These are phyloP conservation scores for Pistacia integerrima DNA, from an alignment of 345 rosid species.

Conservation along the genomic window DNA sequence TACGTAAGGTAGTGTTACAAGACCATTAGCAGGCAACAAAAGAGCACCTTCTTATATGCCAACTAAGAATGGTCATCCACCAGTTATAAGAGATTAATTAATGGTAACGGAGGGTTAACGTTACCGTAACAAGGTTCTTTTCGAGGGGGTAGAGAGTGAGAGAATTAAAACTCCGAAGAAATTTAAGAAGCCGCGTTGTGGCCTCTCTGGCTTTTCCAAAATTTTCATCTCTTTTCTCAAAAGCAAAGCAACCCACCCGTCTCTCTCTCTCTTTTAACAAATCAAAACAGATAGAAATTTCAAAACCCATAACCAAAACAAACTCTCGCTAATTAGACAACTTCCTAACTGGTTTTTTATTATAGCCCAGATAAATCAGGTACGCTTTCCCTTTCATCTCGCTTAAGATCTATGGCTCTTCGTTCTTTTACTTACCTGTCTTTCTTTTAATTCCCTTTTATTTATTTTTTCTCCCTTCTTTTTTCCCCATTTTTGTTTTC, in stretches of 20 bases:
- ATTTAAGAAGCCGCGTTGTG: no score
- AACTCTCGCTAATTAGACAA: neutral
- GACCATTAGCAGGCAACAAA: no score
- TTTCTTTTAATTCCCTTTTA: neutral
- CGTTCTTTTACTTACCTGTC: neutral
- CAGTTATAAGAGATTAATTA: no score
- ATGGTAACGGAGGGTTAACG: no score
- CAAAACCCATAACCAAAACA: neutral
- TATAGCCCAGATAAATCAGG: constrained; percentile 9
- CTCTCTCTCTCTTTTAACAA: neutral
- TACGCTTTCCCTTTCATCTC: constrained; percentile 12
- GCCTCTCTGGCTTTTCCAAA: neutral
- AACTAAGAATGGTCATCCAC: no score
- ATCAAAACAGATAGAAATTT: neutral
- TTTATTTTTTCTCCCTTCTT: neutral
- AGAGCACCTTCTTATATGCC: no score
- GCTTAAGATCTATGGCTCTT: constrained; percentile 8
- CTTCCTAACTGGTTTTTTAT: neutral
- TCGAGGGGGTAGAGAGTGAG: no score
- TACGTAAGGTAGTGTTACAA: no score
- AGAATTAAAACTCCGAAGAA: no score
- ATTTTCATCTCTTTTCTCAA: neutral
- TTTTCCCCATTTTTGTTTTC: constrained; percentile 13
- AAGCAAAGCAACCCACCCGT: neutral
- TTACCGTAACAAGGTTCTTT: no score